These are phyloP conservation scores for Endotrypanum monterogeii DNA, from an alignment of 208 protist genomes.

Conservation along the genomic window DNA sequence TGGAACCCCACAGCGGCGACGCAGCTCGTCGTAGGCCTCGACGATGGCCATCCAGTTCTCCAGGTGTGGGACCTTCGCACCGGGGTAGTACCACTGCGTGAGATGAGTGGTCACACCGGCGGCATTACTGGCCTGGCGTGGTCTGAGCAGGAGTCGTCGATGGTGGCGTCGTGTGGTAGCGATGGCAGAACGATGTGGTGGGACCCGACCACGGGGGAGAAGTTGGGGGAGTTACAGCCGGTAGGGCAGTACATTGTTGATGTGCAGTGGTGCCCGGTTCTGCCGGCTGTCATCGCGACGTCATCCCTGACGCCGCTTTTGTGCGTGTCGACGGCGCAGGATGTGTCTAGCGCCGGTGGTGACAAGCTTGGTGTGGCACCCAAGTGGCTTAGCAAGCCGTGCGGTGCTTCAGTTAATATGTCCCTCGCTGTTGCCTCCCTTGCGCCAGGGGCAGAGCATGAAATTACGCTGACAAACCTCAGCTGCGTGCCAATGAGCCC, in stretches of 20 bases:
- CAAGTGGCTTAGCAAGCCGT: constrained; percentile 65
- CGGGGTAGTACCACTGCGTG: constrained; percentile 80
- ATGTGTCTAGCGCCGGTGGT: constrained; percentile 21
- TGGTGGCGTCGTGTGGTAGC: constrained; percentile 93
- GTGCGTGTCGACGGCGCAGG: constrained; percentile 71
- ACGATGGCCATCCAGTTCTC: constrained; percentile 90
- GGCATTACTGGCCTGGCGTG: constrained; percentile 95
- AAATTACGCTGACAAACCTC: constrained; percentile 33
- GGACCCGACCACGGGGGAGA: constrained; percentile 88
- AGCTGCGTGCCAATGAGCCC: constrained; percentile 35
- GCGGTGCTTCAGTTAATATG: constrained; percentile 68
- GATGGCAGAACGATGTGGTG: constrained; percentile 96
- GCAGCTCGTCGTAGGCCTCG: constrained; percentile 93
- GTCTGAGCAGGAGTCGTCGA: constrained; percentile 86
- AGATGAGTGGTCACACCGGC: constrained; percentile 79
- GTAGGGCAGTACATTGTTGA: constrained; percentile 92
- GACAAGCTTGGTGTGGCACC: constrained; percentile 35
- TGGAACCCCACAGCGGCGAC: constrained; percentile 96
- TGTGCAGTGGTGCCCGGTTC: constrained; percentile 94
- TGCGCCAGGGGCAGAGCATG: constrained; percentile 27
- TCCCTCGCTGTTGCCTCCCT: constrained; percentile 57
- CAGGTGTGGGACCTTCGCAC: constrained; percentile 98
- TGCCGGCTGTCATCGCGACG: constrained; percentile 89
- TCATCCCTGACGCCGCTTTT: constrained; percentile 86
- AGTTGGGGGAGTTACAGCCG: constrained; percentile 59